These are phyloP conservation scores for Rhizopus microsporus DNA, from an alignment of 371 early-diverging fungal species.

Conservation along the genomic window DNA sequence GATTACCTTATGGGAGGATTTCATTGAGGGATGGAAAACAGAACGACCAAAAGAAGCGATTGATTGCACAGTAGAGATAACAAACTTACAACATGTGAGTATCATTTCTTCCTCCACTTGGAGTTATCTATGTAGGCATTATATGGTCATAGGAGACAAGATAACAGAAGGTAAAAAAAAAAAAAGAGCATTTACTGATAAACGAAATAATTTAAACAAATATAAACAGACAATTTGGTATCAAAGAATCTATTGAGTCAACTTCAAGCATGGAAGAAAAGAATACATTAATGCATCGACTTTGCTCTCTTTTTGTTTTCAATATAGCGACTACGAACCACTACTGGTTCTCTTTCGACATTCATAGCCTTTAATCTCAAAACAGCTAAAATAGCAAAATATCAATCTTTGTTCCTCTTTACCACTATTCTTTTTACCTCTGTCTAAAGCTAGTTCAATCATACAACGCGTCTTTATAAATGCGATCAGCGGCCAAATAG, in stretches of 20 bases:
- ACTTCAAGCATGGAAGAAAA: too few relatives aligned
- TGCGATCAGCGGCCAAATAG: conserved; percentile 81
- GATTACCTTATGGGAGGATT: background rate
- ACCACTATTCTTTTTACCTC: conserved; percentile 29
- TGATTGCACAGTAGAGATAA: background rate
- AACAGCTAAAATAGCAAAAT: conserved; percentile 29
- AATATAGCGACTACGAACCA: conserved; percentile 26
- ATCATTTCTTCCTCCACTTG: background rate
- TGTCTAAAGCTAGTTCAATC: conserved; percentile 77
- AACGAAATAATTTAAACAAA: conserved; percentile 1
- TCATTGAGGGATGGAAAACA: background rate
- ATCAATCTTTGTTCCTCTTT: background rate
- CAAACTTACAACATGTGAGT: background rate
- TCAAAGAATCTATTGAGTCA: background rate
- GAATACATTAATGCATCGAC: conserved; percentile 42
- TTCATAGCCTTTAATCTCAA: conserved; percentile 42
- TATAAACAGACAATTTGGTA: background rate
- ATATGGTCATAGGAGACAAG: background rate
- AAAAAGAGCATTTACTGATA: background rate
- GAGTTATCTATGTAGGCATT: background rate
- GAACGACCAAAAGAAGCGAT: background rate
- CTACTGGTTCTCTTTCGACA: conserved; percentile 37
- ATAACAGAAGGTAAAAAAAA: conserved; percentile 4
- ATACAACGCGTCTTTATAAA: conserved; percentile 72
- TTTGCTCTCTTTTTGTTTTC: conserved; percentile 41